phyloP scores from a whole-genome alignment of 371 early-diverging fungal genomes.

The Mortierella sp. region DNA sequence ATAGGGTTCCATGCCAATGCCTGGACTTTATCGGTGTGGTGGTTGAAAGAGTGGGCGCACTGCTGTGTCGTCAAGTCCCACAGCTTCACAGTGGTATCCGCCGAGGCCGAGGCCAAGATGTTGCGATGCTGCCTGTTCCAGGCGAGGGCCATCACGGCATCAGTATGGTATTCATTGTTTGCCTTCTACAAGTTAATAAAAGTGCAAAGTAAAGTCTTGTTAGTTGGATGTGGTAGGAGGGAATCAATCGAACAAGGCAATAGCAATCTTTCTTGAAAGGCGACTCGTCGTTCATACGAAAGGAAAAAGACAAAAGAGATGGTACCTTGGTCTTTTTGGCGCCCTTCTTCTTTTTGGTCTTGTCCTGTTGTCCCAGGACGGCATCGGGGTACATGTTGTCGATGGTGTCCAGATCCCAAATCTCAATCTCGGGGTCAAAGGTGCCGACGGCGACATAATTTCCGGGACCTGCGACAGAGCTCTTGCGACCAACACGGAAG shows the following conservation, averaged over 20 bases:
- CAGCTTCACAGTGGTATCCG: slow-evolving; percentile 96
- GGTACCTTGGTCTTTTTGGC: slow-evolving; percentile 68
- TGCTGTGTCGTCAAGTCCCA: slow-evolving; percentile 89
- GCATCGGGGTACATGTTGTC: slow-evolving; percentile 93
- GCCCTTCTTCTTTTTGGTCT: slow-evolving; percentile 66
- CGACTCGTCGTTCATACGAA: too few species aligned
- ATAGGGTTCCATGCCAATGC: slow-evolving; percentile 91
- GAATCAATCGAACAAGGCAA: background rate
- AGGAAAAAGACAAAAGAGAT: background rate
- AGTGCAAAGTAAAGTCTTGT: background rate
- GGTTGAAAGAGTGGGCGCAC: slow-evolving; percentile 82
- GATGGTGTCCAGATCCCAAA: slow-evolving; percentile 95
- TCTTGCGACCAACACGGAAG: slow-evolving; percentile 78
- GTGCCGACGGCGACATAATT: slow-evolving; percentile 96
- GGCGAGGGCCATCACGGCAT: slow-evolving; percentile 92
- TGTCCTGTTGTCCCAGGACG: slow-evolving; percentile 82
- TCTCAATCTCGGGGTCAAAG: slow-evolving; percentile 96
- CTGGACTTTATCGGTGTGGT: slow-evolving; percentile 92
- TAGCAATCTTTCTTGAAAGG: too few species aligned
- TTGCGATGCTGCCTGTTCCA: slow-evolving; percentile 93
- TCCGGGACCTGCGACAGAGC: slow-evolving; percentile 58
- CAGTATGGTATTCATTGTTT: slow-evolving; percentile 87
- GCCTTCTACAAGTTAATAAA: slow-evolving; percentile 59
- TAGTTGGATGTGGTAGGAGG: background rate
- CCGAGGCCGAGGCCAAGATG: slow-evolving; percentile 92